Base-by-base conservation (phyloP, 2,329 filamentous ascomycete species). In the Scytalidium sp. region DNA sequence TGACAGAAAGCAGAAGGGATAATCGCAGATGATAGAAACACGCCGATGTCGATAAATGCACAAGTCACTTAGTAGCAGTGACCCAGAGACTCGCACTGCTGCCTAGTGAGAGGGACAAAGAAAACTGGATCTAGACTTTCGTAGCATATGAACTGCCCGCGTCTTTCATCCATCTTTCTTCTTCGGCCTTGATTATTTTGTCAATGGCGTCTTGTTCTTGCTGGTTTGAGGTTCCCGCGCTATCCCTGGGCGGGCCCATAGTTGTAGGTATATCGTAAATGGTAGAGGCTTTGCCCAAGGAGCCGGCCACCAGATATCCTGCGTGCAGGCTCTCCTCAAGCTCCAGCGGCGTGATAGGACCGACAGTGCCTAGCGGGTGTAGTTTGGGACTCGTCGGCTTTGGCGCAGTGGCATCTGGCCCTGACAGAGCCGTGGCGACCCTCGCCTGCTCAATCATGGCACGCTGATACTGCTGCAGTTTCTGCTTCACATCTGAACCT, bases 271-370 rank as follows among this genome's bases (percentile, higher is more conserved):
- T n/a, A n/a, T n/a, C n/a, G n/a, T n/a, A n/a, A n/a, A n/a, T n/a
- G n/a, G n/a, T n/a, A n/a, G n/a, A n/a, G n/a, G n/a, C n/a, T n/a
- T n/a, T n/a, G n/a, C n/a, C 10, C 11, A n/a, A 25, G 6, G 32
- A 22, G 6, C 58, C 56, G 13, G 58, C 61, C 36, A 56, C 49
- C 17, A 64, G 49, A 50, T 64, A 64, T 2, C 60, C 58, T 13
- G 43, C 50, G 3, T 39, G 22, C 19, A 53, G 55, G 41, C 51
- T 49, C 39, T 61, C 74, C 36, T 74, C 73, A 6, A 85, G 64
- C 17, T 81, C 78, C 72, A 84, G 81, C 1, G 81, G 81, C 1
- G 81, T 84, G 13, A 84, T 80, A 0, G 80, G 80, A 0, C 80
- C 80, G 0, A 80, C 80, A 50, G 80, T 83, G 3, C 79, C 78